A percentile compares a stretch with the other conserved stretches of the same genome.
Conservation (phyloP, 2,329 filamentous ascomycete genomes). For the Huntiella bhutanensis region DNA sequence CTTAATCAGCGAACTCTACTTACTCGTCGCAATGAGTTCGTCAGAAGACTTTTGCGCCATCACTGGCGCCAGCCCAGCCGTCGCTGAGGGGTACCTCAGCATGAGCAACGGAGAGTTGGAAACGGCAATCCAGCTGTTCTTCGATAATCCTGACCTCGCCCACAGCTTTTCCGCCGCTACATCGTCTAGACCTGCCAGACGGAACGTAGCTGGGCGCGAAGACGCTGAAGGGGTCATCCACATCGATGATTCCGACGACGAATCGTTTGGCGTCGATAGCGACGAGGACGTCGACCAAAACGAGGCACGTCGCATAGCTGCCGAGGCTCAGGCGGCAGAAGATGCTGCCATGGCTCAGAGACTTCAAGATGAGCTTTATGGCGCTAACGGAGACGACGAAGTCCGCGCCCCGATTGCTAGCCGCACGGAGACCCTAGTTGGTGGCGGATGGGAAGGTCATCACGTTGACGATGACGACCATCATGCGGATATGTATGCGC, state of each 20-base stretch:
- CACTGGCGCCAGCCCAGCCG: slow-evolving; percentile 53
- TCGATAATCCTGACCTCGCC: slow-evolving; percentile 63
- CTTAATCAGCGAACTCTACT: too few relatives aligned
- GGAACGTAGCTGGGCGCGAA: slow-evolving; percentile 15
- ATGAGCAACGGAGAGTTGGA: slow-evolving; percentile 70
- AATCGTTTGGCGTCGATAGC: slow-evolving; percentile 50
- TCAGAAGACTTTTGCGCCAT: slow-evolving; percentile 65
- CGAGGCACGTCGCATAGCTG: slow-evolving; percentile 23
- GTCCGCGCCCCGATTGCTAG: slow-evolving; percentile 81
- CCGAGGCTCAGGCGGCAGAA: slow-evolving; percentile 50
- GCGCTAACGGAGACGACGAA: slow-evolving; percentile 33
- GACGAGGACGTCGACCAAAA: slow-evolving; percentile 34
- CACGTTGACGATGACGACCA: neutral
- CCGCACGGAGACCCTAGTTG: slow-evolving; percentile 80
- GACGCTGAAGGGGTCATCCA: slow-evolving; percentile 34
- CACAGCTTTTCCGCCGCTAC: slow-evolving; percentile 23
- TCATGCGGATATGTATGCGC: slow-evolving; percentile 3
- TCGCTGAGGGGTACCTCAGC: slow-evolving; percentile 66
- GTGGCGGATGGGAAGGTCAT: slow-evolving; percentile 16
- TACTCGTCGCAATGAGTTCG: slow-evolving; percentile 35
- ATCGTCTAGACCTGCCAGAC: slow-evolving; percentile 17
- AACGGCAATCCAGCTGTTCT: slow-evolving; percentile 77
- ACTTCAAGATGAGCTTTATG: slow-evolving; percentile 82
- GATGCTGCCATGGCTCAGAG: slow-evolving; percentile 85
- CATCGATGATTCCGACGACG: slow-evolving; percentile 34